Conservation (phyloP, 768 basidiomycete genomes). For the Lactifluus volemus region DNA sequence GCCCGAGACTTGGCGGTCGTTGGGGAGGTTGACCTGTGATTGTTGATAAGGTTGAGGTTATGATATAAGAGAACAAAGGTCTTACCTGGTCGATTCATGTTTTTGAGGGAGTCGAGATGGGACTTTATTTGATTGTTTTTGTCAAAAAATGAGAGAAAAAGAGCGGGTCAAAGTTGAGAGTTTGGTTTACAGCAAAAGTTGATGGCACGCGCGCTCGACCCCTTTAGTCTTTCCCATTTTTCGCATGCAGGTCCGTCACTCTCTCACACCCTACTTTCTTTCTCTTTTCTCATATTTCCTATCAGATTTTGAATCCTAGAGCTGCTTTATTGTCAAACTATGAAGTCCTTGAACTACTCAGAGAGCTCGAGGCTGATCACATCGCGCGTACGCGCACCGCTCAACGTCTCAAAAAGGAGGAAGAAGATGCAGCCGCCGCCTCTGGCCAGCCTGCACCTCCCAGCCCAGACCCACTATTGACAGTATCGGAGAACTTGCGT, state of each 20-base stretch:
- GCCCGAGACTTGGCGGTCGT: slow-evolving; percentile 65
- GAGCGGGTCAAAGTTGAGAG: not conserved
- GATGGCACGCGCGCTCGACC: not conserved
- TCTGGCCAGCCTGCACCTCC: slow-evolving; percentile 29
- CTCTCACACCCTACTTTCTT: not conserved
- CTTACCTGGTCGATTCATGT: slow-evolving; percentile 32
- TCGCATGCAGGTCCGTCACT: slow-evolving; percentile 10
- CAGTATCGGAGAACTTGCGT: slow-evolving; percentile 70
- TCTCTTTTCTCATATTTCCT: not conserved
- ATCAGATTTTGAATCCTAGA: slow-evolving; percentile 58
- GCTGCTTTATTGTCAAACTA: slow-evolving; percentile 81
- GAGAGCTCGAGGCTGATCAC: slow-evolving; percentile 68
- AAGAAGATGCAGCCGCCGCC: slow-evolving; percentile 34
- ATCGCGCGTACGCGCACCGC: slow-evolving; percentile 61
- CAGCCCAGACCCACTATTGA: slow-evolving; percentile 32
- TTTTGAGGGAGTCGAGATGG: not conserved
- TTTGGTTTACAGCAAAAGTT: not conserved
- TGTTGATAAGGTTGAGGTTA: slow-evolving; percentile 7
- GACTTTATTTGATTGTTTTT: not conserved
- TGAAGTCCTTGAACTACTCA: slow-evolving; percentile 75
- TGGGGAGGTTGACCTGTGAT: slow-evolving; percentile 70
- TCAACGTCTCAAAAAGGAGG: slow-evolving; percentile 68
- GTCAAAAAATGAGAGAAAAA: not conserved
- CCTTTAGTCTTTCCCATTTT: slow-evolving; percentile 13
- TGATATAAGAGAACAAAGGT: not conserved